Evolutionary conservation across 306 rosid species (phyloP).

Genomic region (Arachis stenosperma): DNA sequence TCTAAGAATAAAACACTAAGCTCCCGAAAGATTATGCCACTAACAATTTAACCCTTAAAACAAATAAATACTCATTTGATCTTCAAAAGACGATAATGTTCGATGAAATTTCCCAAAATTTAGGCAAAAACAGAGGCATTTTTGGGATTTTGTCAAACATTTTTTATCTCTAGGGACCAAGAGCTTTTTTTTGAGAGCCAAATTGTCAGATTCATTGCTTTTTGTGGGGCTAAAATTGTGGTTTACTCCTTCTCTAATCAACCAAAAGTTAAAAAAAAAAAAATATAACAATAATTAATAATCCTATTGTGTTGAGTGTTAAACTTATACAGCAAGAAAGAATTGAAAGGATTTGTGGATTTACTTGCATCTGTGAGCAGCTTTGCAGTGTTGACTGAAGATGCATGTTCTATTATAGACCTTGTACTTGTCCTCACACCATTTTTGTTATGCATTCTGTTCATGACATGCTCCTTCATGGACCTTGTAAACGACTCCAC

Average conservation of each 20-base stretch:
- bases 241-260: too few species aligned
- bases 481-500: conserved; percentile 44
- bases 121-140: too few species aligned
- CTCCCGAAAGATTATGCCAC: background rate
- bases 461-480: conserved; percentile 41
- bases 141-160: too few species aligned
- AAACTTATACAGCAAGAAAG: background rate
- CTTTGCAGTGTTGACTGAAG: conserved; percentile 70
- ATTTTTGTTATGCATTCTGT: conserved; percentile 27
- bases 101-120: too few species aligned
- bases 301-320: background rate
- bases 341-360: conserved; percentile 37
- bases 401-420: conserved; percentile 63
- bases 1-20: too few species aligned
- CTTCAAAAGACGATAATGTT: too few species aligned
- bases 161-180: too few species aligned
- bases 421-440: conserved; percentile 37
- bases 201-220: too few species aligned
- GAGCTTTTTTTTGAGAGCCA: too few species aligned
- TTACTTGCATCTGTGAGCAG: conserved; percentile 95
- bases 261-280: background rate
- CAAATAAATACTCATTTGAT: too few species aligned
- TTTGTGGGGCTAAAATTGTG: too few species aligned
- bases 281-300: background rate
- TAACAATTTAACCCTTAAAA: too few species aligned